Evolutionary conservation across 164 flowering plant genomes (phyloP).

Genomic region (Akebia trifoliata): DNA sequence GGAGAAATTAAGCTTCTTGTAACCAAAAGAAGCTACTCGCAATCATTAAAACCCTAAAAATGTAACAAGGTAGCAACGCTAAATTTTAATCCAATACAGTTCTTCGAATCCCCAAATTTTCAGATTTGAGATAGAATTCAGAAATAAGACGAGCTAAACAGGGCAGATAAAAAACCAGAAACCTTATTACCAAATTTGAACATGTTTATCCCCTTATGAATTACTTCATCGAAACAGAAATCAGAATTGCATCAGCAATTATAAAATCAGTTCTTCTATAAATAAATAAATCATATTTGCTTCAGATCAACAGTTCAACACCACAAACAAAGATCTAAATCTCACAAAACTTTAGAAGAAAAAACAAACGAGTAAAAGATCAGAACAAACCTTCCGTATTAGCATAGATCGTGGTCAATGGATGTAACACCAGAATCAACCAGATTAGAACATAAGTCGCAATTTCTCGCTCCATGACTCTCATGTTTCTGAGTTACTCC

Average conservation of each 20-base stretch:
- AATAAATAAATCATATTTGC: not conserved
- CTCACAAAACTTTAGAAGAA: not conserved
- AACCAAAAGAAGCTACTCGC: too few relatives aligned
- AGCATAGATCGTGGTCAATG: slow-evolving; percentile 20
- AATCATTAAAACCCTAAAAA: not conserved
- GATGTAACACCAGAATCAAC: slow-evolving; percentile 28
- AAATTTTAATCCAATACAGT: not conserved
- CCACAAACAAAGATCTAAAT: slow-evolving; percentile 1
- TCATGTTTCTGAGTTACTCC: slow-evolving; percentile 5
- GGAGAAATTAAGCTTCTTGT: not conserved
- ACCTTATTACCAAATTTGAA: not conserved
- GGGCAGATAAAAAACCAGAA: slow-evolving; percentile 5
- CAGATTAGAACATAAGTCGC: slow-evolving; percentile 14
- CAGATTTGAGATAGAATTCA: not conserved
- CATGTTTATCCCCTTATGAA: not conserved
- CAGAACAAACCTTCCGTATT: slow-evolving; percentile 26
- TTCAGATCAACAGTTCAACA: not conserved
- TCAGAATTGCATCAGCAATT: not conserved
- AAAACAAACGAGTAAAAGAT: not conserved
- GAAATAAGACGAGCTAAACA: slow-evolving; percentile 2
- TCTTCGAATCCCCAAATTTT: not conserved
- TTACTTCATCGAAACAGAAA: not conserved
- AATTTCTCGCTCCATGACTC: slow-evolving; percentile 22
- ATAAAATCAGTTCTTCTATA: not conserved
- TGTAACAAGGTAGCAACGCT: not conserved